Base-by-base conservation (phyloP, 2,329 filamentous ascomycete genomes). In the Nigrospora sphaerica region DNA sequence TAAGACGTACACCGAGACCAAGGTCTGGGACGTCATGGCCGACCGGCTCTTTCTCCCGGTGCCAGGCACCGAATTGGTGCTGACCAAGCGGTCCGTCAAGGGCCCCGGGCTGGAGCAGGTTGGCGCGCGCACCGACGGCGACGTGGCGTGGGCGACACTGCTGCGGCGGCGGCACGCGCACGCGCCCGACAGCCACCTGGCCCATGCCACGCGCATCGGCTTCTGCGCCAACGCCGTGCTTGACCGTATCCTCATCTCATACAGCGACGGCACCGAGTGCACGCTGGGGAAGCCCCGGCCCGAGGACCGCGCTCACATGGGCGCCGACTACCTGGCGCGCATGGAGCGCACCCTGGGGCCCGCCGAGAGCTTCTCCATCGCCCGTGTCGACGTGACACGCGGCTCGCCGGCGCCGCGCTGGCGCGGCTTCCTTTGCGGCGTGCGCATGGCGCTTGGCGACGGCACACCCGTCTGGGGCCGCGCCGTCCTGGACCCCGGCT, bases 191-290 rank as follows among this genome's bases (percentile, higher is more conserved):
- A 66, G 65, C 32, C 50, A 46, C 17, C 44, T 73, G 4, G 56
- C 66, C 12, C 58, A 59, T n/a, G 71, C 69, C 1, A 61, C 56
- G 2, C 63, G 58, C 14, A 68, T 76, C 28, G 72, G 75, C 49
- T 52, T 74, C 3, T 62, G 70, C 2, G 66, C 73, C 6, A 72
- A 72, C 4, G 62, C 57, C 36, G n/a, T 13, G 7, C 64, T 74
- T 36, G 71, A 75, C 44, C 71, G 72, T 23, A 70, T 67, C 6
- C 62, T 70, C 32, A 65, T 75, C 3, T 59, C 70, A 49, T 75
- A 70, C 51, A 57, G 56, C 39, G 71, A 74, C 45, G 71, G 69
- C 10, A 59, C 62, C n/a, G 55, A 52, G 11, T 62, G 65, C 13
- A 67, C 70, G 28, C 74, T 71, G 53, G 71, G 72, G 0, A 42